phyloP scores from a whole-genome alignment of 352 stramenopile species.

The Phytophthora tentaculata region DNA sequence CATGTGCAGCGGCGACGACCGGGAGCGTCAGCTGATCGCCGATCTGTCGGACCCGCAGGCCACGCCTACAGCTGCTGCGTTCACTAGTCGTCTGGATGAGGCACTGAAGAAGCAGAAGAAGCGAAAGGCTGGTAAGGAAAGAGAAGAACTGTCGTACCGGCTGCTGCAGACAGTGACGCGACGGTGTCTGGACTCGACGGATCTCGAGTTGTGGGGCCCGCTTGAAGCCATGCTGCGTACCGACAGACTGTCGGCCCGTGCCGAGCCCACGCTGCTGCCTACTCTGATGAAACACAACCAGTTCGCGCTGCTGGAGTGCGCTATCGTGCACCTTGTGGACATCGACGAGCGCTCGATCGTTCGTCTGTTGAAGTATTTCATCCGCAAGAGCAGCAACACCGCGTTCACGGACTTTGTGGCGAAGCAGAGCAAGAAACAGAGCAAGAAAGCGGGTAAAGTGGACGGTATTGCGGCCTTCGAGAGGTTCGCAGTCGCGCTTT shows the following conservation, averaged over 20 bases:
- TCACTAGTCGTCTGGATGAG: conserved; percentile 57
- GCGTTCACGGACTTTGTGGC: conserved; percentile 45
- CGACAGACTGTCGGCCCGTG: conserved; percentile 66
- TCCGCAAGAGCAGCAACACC: conserved; percentile 57
- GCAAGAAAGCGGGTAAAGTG: conserved; percentile 14
- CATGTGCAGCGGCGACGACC: conserved; percentile 53
- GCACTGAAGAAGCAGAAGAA: conserved; percentile 45
- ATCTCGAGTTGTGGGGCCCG: conserved; percentile 58
- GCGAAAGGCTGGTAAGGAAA: conserved; percentile 21
- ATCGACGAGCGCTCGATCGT: conserved; percentile 82
- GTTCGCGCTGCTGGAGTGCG: conserved; percentile 66
- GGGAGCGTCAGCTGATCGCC: conserved; percentile 61
- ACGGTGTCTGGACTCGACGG: conserved; percentile 63
- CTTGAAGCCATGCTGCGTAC: conserved; percentile 61
- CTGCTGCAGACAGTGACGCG: conserved; percentile 65
- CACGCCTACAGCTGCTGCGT: conserved; percentile 48
- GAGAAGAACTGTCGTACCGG: conserved; percentile 53
- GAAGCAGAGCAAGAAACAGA: conserved; percentile 26
- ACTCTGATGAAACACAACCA: conserved; percentile 74
- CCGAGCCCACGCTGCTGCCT: conserved; percentile 65
- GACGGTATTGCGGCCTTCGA: conserved; percentile 42
- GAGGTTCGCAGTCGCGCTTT: conserved; percentile 61
- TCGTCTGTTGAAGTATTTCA: conserved; percentile 77
- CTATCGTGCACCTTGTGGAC: conserved; percentile 71
- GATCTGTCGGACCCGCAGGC: conserved; percentile 52